A percentile compares a stretch with the other conserved stretches of the same genome.
Evolutionary conservation across 495 filamentous ascomycete genomes (phyloP).

Genomic region (Delitschia confertaspora): DNA sequence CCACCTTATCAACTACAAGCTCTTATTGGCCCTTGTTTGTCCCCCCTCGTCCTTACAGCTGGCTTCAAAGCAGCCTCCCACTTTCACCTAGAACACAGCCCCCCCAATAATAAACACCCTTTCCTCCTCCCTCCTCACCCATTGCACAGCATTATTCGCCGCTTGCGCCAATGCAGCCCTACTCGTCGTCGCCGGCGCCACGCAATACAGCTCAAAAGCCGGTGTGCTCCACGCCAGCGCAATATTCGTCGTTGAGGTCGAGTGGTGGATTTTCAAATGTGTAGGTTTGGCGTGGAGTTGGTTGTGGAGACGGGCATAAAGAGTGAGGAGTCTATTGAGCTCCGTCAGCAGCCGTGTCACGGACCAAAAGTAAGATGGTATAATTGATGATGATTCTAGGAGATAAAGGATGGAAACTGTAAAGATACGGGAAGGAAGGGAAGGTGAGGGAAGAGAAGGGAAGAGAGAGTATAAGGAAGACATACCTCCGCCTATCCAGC

Average conservation of each 20-base stretch:
- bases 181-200: conserved; percentile 69
- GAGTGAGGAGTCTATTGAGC: conserved; percentile 55
- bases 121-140: conserved; percentile 85
- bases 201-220: conserved; percentile 85
- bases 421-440: no score
- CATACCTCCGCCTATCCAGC: conserved; percentile 56
- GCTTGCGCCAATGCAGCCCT: conserved; percentile 73
- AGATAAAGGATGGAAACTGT: no score
- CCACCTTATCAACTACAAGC: not conserved
- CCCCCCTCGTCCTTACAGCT: no score
- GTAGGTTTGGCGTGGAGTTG: conserved; percentile 73
- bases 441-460: no score
- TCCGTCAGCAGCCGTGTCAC: conserved; percentile 3
- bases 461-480: no score
- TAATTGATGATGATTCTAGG: no score
- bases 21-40: no score
- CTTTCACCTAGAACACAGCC: conserved; percentile 48
- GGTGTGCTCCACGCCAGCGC: conserved; percentile 86
- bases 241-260: conserved; percentile 59
- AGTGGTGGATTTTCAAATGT: conserved; percentile 78
- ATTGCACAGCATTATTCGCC: conserved; percentile 78
- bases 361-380: not conserved
- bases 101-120: conserved; percentile 91
- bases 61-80: not conserved
- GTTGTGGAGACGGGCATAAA: conserved; percentile 78